A percentile compares a stretch with the other conserved stretches of the same genome.
Evolutionary conservation across 179 eudicot species (phyloP).

Genomic region (Beta lomatogona): DNA sequence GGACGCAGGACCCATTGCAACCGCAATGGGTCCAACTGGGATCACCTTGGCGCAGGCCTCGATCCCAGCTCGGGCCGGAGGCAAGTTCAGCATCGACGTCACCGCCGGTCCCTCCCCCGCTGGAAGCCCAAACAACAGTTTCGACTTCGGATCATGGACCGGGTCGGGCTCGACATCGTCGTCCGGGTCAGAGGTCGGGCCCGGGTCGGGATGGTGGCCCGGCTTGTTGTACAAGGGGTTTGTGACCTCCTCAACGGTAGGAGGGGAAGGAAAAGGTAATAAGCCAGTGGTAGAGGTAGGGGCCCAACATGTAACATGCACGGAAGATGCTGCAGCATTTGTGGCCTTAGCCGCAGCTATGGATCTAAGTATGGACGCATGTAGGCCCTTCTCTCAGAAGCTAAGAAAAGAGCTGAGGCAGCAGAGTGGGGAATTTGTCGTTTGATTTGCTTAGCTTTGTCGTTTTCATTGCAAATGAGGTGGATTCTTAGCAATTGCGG

Average conservation of each 20-base stretch:
- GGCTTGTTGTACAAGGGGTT: constrained; percentile 74
- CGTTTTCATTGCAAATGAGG: constrained; percentile 25
- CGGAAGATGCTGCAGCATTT: constrained; percentile 92
- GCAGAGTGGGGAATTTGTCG: constrained; percentile 47
- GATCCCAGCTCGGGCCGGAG: constrained; percentile 54
- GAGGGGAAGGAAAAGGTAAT: constrained; percentile 44
- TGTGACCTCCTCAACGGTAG: constrained; percentile 92
- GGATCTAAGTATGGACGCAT: constrained; percentile 89
- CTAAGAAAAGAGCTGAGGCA: constrained; percentile 83
- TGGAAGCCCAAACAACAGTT: constrained; percentile 62
- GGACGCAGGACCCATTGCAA: constrained; percentile 33
- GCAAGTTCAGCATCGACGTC: constrained; percentile 73
- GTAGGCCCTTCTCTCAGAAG: constrained; percentile 64
- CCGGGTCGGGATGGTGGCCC: constrained; percentile 52
- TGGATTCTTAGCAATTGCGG: constrained; percentile 10
- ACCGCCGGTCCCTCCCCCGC: constrained; percentile 52
- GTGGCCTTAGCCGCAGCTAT: constrained; percentile 91
- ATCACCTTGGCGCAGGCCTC: constrained; percentile 52
- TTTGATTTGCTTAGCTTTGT: constrained; percentile 35
- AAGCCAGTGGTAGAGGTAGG: constrained; percentile 84
- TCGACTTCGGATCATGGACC: constrained; percentile 62
- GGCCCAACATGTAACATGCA: constrained; percentile 76
- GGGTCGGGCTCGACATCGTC: constrained; percentile 60
- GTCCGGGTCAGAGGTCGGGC: constrained; percentile 47
- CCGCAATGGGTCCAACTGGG: constrained; percentile 40